Evolutionary conservation across 495 filamentous ascomycete species (phyloP).

Genomic region (Hypoxylon fragiforme): DNA sequence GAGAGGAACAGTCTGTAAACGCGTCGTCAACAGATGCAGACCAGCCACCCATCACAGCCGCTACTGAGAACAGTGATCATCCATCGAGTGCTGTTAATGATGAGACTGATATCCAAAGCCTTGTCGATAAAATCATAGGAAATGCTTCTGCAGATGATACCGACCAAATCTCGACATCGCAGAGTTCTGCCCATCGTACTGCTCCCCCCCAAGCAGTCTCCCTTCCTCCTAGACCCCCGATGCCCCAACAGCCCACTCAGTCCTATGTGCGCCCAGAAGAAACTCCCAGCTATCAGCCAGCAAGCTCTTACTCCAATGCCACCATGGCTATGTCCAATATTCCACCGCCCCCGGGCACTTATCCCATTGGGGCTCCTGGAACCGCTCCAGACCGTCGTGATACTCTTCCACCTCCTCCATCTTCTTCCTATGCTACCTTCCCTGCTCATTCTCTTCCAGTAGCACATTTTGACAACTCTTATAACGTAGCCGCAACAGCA

Average conservation of each 20-base stretch:
- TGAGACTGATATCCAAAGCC: conserved; percentile 52
- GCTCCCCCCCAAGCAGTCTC: conserved; percentile 52
- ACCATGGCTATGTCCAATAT: conserved; percentile 48
- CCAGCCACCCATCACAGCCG: conserved; percentile 28
- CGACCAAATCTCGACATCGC: conserved; percentile 8
- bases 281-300: conserved; percentile 35
- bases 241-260: conserved; percentile 43
- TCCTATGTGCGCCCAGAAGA: conserved; percentile 24
- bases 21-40: conserved; percentile 3
- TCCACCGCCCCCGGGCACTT: conserved; percentile 46
- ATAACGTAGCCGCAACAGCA: conserved; percentile 18
- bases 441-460: conserved; percentile 21
- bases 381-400: conserved; percentile 55
- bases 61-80: conserved; percentile 31
- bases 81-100: conserved; percentile 42
- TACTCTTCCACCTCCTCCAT: conserved; percentile 62
- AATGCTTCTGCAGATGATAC: conserved; percentile 38
- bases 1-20: conserved; percentile 16
- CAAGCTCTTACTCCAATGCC: conserved; percentile 29
- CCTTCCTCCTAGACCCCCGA: conserved; percentile 58
- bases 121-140: conserved; percentile 56
- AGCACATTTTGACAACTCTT: conserved; percentile 28
- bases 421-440: conserved; percentile 51
- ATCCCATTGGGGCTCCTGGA: conserved; percentile 57
- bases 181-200: conserved; percentile 39